These are phyloP conservation scores for Suillus paluster DNA, from an alignment of 768 basidiomycete genomes.

Conservation along the genomic window DNA sequence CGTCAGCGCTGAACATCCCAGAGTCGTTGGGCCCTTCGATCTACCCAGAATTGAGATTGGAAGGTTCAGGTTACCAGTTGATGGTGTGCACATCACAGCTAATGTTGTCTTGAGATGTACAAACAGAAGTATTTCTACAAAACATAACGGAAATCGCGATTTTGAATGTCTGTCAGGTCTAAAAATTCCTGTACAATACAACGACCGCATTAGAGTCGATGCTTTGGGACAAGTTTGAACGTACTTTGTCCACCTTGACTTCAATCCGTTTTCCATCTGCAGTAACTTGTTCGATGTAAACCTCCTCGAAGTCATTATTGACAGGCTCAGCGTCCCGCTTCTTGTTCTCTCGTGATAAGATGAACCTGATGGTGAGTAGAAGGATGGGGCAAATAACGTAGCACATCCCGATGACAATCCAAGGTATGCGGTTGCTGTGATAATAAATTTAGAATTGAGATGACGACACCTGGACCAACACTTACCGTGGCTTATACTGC, in stretches of 20 bases:
- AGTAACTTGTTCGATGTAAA: conserved; percentile 58
- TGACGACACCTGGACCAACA: background rate
- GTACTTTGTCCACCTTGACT: conserved; percentile 72
- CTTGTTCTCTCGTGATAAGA: conserved; percentile 65
- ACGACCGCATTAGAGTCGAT: background rate
- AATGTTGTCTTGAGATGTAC: background rate
- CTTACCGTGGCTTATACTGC: conserved; percentile 66
- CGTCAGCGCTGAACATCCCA: too few relatives aligned
- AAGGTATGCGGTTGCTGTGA: conserved; percentile 70
- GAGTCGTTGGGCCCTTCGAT: background rate
- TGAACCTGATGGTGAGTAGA: conserved; percentile 52
- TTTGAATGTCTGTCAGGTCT: conserved; percentile 71
- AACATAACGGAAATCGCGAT: conserved; percentile 68
- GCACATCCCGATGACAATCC: conserved; percentile 76
- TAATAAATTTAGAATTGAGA: background rate
- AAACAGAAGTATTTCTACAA: conserved; percentile 34
- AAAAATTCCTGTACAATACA: conserved; percentile 8
- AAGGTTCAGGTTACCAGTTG: too few relatives aligned
- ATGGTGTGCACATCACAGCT: too few relatives aligned
- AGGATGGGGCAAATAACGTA: conserved; percentile 55
- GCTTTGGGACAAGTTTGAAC: conserved; percentile 10
- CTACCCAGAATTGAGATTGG: background rate
- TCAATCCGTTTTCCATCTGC: conserved; percentile 56
- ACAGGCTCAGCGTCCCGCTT: conserved; percentile 60
- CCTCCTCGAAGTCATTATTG: conserved; percentile 60